Conservation (phyloP, 2,329 filamentous ascomycete genomes). For the Chrysoporthe puriensis region DNA sequence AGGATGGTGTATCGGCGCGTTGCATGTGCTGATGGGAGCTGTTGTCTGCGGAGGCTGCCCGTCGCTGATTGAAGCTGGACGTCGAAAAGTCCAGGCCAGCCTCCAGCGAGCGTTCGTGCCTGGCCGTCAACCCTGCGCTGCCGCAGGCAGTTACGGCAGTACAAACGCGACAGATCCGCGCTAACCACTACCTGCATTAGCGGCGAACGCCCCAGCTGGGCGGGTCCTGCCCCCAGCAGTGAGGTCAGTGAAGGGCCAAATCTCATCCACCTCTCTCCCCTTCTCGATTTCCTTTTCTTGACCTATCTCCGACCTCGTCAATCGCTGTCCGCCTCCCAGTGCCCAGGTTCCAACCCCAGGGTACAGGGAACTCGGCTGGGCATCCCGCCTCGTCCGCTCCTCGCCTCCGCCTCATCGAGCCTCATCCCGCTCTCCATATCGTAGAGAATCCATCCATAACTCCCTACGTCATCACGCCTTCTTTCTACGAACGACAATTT, state of each 20-base stretch:
- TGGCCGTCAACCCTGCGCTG: not conserved
- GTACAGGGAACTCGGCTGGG: too few species aligned
- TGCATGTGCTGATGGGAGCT: constrained; percentile 1
- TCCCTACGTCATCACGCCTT: not conserved
- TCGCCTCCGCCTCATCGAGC: too few species aligned
- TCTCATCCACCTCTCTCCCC: not conserved
- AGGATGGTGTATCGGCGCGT: not conserved
- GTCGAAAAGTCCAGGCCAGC: constrained; percentile 20
- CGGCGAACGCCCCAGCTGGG: constrained; percentile 1
- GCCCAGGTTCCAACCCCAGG: too few species aligned
- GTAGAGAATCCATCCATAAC: not conserved
- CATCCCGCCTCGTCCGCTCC: too few species aligned
- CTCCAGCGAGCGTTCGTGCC: not conserved
- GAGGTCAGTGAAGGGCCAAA: not conserved
- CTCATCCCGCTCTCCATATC: too few species aligned
- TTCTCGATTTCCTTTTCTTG: not conserved
- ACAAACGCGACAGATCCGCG: constrained; percentile 14
- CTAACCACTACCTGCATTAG: constrained; percentile 17
- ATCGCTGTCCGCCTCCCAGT: too few species aligned
- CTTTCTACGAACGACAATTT: not conserved
- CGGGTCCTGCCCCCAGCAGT: not conserved
- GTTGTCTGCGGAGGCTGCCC: constrained; percentile 6
- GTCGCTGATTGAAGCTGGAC: constrained; percentile 9
- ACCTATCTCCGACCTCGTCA: too few species aligned
- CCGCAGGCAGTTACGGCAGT: not conserved